Conservation (phyloP, 177 flowering plant species). For the Vitis hybrid region DNA sequence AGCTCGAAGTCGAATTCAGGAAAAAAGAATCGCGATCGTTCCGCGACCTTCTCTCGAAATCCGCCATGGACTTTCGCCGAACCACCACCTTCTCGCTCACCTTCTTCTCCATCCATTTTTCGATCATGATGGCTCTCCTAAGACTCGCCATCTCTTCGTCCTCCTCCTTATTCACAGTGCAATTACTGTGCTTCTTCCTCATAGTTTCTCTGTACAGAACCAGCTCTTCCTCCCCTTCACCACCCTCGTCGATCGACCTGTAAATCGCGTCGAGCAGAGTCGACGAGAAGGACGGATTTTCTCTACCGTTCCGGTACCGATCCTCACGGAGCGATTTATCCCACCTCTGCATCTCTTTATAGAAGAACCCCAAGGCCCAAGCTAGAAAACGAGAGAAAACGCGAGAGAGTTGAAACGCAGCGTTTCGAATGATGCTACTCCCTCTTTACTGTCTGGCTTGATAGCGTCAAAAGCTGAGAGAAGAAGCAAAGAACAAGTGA, state of each 20-base stretch:
- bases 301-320: constrained; percentile 16
- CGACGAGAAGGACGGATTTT: constrained; percentile 77
- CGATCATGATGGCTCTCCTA: constrained; percentile 42
- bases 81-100: constrained; percentile 26
- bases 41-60: constrained; percentile 15
- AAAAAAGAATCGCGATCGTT: not conserved
- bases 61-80: constrained; percentile 35
- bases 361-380: constrained; percentile 1
- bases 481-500: constrained; percentile 11
- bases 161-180: not conserved
- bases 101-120: constrained; percentile 63
- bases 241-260: constrained; percentile 69
- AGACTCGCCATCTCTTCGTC: constrained; percentile 30
- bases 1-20: constrained; percentile 49
- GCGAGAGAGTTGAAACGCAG: not conserved
- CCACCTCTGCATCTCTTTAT: constrained; percentile 27
- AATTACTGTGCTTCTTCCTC: constrained; percentile 43
- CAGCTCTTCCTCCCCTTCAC: constrained; percentile 25
- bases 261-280: constrained; percentile 80
- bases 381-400: not conserved
- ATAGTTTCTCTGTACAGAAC: constrained; percentile 37
- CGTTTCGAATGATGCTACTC: constrained; percentile 5
- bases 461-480: constrained; percentile 35
- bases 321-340: constrained; percentile 13
- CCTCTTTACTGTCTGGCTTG: constrained; percentile 27